Conservation (phyloP, 129 eudicot species). For the Centaurea solstitialis region DNA sequence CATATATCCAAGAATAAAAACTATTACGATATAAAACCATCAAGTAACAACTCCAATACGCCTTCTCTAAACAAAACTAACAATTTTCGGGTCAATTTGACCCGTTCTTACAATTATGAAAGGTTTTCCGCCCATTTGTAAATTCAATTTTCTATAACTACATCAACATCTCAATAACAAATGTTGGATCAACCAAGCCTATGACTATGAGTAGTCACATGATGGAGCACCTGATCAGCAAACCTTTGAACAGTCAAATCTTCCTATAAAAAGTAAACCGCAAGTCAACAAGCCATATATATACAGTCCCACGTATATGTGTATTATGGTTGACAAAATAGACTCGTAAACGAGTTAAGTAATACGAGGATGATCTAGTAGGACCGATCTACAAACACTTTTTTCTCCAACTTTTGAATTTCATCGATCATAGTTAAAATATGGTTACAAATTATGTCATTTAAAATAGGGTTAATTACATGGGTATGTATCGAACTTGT, state of each 20-base stretch:
- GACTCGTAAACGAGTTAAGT: too few relatives aligned
- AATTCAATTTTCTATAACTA: background rate
- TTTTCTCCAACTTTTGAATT: too few relatives aligned
- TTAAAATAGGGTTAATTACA: too few relatives aligned
- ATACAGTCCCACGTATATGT: too few relatives aligned
- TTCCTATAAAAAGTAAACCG: conserved; percentile 21
- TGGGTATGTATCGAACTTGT: too few relatives aligned
- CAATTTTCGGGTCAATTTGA: background rate
- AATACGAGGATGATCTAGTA: too few relatives aligned
- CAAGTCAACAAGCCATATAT: background rate
- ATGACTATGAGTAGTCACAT: conserved; percentile 4
- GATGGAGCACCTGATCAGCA: conserved; percentile 38
- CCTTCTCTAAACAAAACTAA: background rate
- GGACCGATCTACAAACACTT: too few relatives aligned
- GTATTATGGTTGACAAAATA: too few relatives aligned
- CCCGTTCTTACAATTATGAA: too few relatives aligned
- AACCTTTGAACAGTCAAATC: conserved; percentile 28
- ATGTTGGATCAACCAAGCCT: conserved; percentile 8
- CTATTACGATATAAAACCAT: background rate
- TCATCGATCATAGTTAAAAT: too few relatives aligned
- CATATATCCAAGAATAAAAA: background rate
- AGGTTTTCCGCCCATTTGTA: background rate
- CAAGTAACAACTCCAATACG: background rate
- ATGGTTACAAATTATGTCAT: too few relatives aligned
- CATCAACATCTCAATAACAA: background rate